These are phyloP conservation scores for Candida frijolesensis DNA, from an alignment of 1,139 yeast genomes.

Conservation along the genomic window DNA sequence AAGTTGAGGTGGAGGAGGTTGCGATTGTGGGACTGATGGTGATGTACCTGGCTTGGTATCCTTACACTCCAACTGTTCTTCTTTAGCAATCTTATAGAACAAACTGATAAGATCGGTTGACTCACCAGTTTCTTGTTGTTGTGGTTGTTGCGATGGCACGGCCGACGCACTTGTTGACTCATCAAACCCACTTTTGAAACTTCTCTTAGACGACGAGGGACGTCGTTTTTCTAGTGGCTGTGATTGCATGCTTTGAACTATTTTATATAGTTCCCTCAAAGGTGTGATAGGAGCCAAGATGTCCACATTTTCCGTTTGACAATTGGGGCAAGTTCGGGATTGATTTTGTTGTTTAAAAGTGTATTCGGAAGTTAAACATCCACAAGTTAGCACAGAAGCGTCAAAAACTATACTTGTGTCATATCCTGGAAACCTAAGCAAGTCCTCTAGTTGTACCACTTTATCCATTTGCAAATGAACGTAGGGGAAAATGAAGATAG, in stretches of 20 bases:
- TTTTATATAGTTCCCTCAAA: constrained; percentile 49
- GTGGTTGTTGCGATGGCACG: too few species aligned
- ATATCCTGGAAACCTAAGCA: constrained; percentile 32
- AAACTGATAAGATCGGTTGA: constrained; percentile 39
- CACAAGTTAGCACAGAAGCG: constrained; percentile 64
- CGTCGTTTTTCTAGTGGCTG: constrained; percentile 17
- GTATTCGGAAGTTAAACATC: constrained; percentile 66
- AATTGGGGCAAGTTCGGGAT: constrained; percentile 49
- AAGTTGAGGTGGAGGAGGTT: neutral
- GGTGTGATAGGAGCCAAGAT: constrained; percentile 53
- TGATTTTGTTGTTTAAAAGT: constrained; percentile 27
- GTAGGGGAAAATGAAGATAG: neutral
- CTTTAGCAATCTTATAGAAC: constrained; percentile 47
- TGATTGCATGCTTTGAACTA: constrained; percentile 27
- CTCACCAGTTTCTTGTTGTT: constrained; percentile 18
- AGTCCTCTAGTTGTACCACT: constrained; percentile 29
- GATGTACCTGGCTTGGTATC: neutral
- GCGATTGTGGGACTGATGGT: neutral
- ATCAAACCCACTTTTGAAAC: constrained; percentile 19
- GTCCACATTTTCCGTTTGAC: constrained; percentile 34
- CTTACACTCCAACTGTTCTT: constrained; percentile 24
- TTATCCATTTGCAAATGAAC: constrained; percentile 25
- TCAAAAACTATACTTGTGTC: constrained; percentile 40
- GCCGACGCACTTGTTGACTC: constrained; percentile 7
- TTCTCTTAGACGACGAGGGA: constrained; percentile 28